Evolutionary conservation across 2,329 filamentous ascomycete species (phyloP), one percentile per base, ranked within the genome.

Genomic region (Herpotrichia juniperi): DNA sequence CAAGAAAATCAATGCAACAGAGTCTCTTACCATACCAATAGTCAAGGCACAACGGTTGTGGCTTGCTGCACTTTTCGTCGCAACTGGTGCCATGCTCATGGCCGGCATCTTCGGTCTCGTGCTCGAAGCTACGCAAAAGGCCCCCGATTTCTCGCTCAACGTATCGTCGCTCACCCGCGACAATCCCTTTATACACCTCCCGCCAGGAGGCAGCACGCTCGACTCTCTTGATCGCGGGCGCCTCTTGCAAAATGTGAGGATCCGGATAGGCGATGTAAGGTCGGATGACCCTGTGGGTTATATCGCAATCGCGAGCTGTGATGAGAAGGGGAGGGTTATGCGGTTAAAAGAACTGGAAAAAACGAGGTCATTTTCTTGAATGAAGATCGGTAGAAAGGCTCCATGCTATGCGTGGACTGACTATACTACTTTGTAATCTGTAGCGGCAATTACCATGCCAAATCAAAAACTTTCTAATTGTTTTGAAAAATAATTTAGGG

Each of bases 111-210:
- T 50, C n/a, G 46, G 57, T 12, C 37, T 57, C 4, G 40, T 51
- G 2, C 48, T 57, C 6, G 45, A 50, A 22, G 45, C 43, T 31
- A 46, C 46, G 5, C 35, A 48, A 1, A 37, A 42, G 21, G 52
- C 46, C 10, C 57, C 54, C 8, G 52, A 56, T 31, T 44, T 59
- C 28, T 51, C 49, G 4, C 25, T 55, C 12, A 55, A 59, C 30
- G 42, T 66, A 6, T 60, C 55, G 10, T 50, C 50, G 3, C 28
- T 65, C 31, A 64, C 57, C n/a, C 49, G 62, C 24, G 63, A 66
- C 45, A 64, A 64, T 39, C 54, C 57, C 8, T 61, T 61, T 31
- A 53, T 61, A 2, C 35, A 55, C 21, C 26, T 63, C 9, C 59
- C 58, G 3, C 34, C 47, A n/a, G 59, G 54, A 4, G 62, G 59